Evolutionary conservation across 305 asterid genomes (phyloP).

Genomic region (Fraxinus nigra): DNA sequence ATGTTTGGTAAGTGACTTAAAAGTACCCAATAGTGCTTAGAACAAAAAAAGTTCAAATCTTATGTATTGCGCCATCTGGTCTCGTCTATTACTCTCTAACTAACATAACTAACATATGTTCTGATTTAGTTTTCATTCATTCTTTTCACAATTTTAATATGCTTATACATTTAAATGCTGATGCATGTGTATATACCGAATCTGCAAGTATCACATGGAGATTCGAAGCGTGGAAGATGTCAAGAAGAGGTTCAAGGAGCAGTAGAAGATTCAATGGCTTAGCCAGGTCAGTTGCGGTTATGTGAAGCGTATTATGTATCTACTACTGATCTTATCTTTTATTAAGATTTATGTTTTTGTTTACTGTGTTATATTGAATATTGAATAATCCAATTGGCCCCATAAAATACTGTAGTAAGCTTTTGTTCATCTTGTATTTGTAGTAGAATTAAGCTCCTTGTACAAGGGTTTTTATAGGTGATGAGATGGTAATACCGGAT

Average conservation of each 20-base stretch:
- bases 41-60: background rate
- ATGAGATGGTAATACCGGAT: background rate
- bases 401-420: background rate
- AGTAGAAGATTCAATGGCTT: conserved; percentile 27
- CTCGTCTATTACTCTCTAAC: background rate
- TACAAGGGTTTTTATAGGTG: too few relatives aligned
- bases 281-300: too few relatives aligned
- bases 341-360: too few relatives aligned
- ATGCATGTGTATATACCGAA: conserved; percentile 69
- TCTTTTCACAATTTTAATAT: background rate
- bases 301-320: too few relatives aligned
- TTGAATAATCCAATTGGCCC: too few relatives aligned
- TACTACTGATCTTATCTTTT: too few relatives aligned
- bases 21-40: background rate
- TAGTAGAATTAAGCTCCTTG: background rate
- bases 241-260: conserved; percentile 73
- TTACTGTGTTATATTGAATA: too few relatives aligned
- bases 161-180: background rate
- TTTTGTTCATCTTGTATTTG: background rate
- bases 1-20: background rate
- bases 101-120: background rate
- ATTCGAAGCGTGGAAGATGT: conserved; percentile 67
- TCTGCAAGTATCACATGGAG: conserved; percentile 67
- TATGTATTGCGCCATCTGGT: background rate
- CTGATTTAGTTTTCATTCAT: background rate